Percentiles rank a stretch among this genome's conserved stretches.
Conservation (phyloP, 805 yeast species). For the Saccharomycopsis sp. region DNA sequence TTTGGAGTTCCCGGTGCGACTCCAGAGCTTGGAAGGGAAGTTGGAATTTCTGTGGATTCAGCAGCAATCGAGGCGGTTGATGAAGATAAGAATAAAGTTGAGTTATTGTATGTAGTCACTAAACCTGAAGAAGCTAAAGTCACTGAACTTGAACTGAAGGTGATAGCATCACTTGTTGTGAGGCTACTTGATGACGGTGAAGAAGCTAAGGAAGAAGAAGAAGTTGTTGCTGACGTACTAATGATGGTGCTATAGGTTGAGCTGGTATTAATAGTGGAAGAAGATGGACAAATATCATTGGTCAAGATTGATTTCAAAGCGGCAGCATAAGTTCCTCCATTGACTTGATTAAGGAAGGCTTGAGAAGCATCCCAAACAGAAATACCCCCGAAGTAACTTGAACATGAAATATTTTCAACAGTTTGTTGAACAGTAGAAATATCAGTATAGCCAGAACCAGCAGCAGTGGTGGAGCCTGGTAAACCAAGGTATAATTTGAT, state of each 20-base stretch:
- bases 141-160: conserved; percentile 4
- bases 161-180: conserved; percentile 8
- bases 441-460: conserved; percentile 45
- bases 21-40: conserved; percentile 2
- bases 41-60: conserved; percentile 9
- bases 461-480: conserved; percentile 53
- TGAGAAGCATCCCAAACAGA: conserved; percentile 70
- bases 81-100: conserved; percentile 2
- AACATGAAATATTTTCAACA: conserved; percentile 21
- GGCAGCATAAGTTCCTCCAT: conserved; percentile 17
- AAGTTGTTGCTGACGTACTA: conserved; percentile 9
- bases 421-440: conserved; percentile 29
- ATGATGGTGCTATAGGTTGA: conserved; percentile 3
- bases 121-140: conserved; percentile 2
- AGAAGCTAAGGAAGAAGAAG: conserved; percentile 3
- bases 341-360: conserved; percentile 37
- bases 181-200: conserved; percentile 7
- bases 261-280: neutral
- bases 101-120: neutral
- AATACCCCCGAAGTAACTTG: conserved; percentile 54
- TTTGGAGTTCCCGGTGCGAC: neutral
- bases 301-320: conserved; percentile 20
- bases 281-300: conserved; percentile 25
- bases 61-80: conserved; percentile 2
- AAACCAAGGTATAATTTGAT: conserved; percentile 69